A percentile compares a stretch with the other conserved stretches of the same genome.
Conservation (phyloP, 2,329 filamentous ascomycete genomes). For the Sporothrix sp. region DNA sequence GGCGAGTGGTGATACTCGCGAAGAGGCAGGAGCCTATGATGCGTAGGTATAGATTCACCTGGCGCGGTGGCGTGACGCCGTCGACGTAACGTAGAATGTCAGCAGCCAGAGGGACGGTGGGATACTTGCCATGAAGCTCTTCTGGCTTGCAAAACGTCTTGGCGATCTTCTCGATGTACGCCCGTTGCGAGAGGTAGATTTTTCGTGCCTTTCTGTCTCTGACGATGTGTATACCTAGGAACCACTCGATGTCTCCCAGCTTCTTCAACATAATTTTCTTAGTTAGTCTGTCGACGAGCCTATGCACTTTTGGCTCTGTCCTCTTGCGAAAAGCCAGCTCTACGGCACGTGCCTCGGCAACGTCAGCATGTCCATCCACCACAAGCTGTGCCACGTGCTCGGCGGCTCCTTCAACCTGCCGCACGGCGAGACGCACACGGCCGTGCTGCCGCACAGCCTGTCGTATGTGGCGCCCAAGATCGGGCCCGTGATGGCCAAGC, state of each 20-base stretch:
- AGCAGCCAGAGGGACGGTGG: too few species aligned
- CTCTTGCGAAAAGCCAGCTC: too few species aligned
- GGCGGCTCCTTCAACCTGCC: slow-evolving; percentile 55
- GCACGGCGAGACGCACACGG: slow-evolving; percentile 56
- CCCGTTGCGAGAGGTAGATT: not conserved
- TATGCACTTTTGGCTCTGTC: too few species aligned
- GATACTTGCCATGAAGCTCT: too few species aligned
- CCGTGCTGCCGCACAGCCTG: slow-evolving; percentile 52
- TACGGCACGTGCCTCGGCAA: slow-evolving; percentile 51
- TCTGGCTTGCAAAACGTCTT: not conserved
- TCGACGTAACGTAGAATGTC: too few species aligned
- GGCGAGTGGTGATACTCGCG: not conserved
- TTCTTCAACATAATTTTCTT: not conserved
- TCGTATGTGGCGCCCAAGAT: slow-evolving; percentile 51
- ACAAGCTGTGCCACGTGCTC: slow-evolving; percentile 57
- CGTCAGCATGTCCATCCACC: slow-evolving; percentile 54
- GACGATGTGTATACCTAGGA: not conserved
- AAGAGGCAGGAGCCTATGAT: not conserved
- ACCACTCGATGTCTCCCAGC: not conserved
- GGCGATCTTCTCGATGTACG: not conserved
- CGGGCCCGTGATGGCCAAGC: slow-evolving; percentile 40
- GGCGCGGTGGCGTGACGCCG: too few species aligned
- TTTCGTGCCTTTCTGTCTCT: not conserved
- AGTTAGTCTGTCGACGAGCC: too few species aligned
- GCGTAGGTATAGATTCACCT: not conserved